Evolutionary conservation across 495 filamentous ascomycete genomes (phyloP), one percentile per base, ranked within the genome.

Genomic region (Geoglossum glabrum): DNA sequence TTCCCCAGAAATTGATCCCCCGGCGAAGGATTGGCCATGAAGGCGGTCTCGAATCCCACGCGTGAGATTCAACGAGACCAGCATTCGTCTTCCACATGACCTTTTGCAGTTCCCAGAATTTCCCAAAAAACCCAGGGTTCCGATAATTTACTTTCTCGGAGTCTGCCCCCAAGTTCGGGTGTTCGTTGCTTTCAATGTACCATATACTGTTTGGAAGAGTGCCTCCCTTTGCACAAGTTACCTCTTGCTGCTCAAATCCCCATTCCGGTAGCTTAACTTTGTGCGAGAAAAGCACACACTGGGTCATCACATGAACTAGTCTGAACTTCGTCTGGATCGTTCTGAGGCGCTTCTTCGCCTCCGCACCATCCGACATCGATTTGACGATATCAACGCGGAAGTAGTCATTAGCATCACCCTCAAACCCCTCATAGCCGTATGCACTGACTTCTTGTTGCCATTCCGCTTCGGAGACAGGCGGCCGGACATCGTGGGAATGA

Each of bases 41-140:
- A 17, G 82, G 80, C 13, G 92, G 92, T 33, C 92, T 84, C 50
- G 92, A 97, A 68, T 98, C 92, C 92, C 92, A 98, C 54, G 89
- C 86, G 65, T 98, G 92, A 40, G 88, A 94, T 66, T 97, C 92
- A 30, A 93, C 86, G 57, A 98, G 79, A 30, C 92, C 93, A 33
- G 92, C 92, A 65, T 98, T 98, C 15, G 93, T 97, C 60, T 78
- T 86, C 92, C 92, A 98, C 92, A 98, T 98, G 40, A 98, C 93
- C 69, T 87, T 88, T 68, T 98, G 90, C n/a, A 98, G 74, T 71
- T 98, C 92, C 86, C 87, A 95, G 73, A 98, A 98, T 67, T 97
- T 98, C 57, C 90, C 93, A 57, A 97, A 78, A 76, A 98, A 97
- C 15, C 92, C 92, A 21, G 92, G 92, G 63, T 95, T 84, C 59